Evolutionary conservation across 257 asterid genomes (phyloP), one percentile per base, ranked within the genome.

Genomic region (Solanum neorickii): DNA sequence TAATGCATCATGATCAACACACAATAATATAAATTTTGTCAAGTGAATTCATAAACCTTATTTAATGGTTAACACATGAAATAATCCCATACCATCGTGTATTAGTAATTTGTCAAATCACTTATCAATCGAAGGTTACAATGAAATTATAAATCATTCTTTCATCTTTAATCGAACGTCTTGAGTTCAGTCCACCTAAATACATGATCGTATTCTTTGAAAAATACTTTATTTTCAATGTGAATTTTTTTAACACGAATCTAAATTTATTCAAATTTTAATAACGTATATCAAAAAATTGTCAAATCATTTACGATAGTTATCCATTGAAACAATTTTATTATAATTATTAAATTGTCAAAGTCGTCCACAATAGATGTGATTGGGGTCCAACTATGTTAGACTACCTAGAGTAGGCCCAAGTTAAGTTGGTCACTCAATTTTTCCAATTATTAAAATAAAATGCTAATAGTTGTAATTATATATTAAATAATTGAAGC

Each of bases 231-330:
- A 18, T 0, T n/a, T 10, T 2, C 1, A 7, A 18, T 56, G 1
- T 18, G n/a, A 18, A 0, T 18, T 1, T 56, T 56, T 56, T 18
- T 0, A 0, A 0, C 0, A 18, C 2, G 0, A 56, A 56, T 3
- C 0, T 52, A 1, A 52, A 52, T 52, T 18, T 52, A 52, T 18
- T 52, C 11, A 2, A 0, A 56, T 0, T 18, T 18, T 7, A 1
- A 18, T 1, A 52, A 2, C 1, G 2, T 2, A 18, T 16, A 52
- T 52, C n/a, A 1, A 52, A 8, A 9, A 21, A 60, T 20, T 60
- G 3, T 60, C 69, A 60, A 60, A 60, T 23, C 69, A 23, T 60
- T 7, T 23, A 60, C 29, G 3, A 52, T 52, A 20, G 7, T 60
- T 60, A 60, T 60, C 69, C 7, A 60, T 60, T 20, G 62, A 16